Percentiles rank a stretch among this genome's conserved stretches.
phyloP scores from a whole-genome alignment of 176 grass and related monocot species.

The Pontederia paniculata region DNA sequence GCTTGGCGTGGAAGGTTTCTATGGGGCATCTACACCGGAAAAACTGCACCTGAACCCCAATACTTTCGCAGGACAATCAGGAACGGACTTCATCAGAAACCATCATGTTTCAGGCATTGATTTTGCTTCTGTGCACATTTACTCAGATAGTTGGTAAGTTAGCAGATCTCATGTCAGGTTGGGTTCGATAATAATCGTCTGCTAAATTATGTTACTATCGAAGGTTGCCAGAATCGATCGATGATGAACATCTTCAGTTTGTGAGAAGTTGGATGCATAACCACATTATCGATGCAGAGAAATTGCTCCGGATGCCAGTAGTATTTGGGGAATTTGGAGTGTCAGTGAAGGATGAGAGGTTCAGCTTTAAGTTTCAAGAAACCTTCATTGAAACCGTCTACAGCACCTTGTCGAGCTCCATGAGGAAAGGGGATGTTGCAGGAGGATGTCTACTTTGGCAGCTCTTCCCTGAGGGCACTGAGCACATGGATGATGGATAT shows the following conservation, averaged over 20 bases:
- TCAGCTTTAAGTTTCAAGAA: constrained; percentile 40
- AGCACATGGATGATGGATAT: constrained; percentile 89
- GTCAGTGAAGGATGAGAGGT: constrained; percentile 57
- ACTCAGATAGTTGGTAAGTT: constrained; percentile 58
- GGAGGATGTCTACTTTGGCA: constrained; percentile 82
- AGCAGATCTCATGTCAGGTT: neutral
- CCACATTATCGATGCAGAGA: constrained; percentile 60
- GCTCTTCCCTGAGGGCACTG: constrained; percentile 69
- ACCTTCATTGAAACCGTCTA: constrained; percentile 59
- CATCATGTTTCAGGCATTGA: constrained; percentile 50
- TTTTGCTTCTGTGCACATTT: constrained; percentile 70
- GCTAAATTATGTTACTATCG: constrained; percentile 10
- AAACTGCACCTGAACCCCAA: constrained; percentile 41
- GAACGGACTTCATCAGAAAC: constrained; percentile 79
- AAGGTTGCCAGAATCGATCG: constrained; percentile 50
- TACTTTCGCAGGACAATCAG: constrained; percentile 32
- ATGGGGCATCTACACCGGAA: constrained; percentile 53
- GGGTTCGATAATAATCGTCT: neutral
- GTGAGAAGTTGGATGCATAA: constrained; percentile 60
- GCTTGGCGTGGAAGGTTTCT: constrained; percentile 67
- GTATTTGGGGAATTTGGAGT: constrained; percentile 70
- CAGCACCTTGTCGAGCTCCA: constrained; percentile 32
- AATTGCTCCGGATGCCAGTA: constrained; percentile 56
- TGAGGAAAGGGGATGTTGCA: constrained; percentile 35
- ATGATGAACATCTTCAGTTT: constrained; percentile 48